Conservation (phyloP, 2,329 filamentous ascomycete genomes). For the Allantophomopsis lycopodina region DNA sequence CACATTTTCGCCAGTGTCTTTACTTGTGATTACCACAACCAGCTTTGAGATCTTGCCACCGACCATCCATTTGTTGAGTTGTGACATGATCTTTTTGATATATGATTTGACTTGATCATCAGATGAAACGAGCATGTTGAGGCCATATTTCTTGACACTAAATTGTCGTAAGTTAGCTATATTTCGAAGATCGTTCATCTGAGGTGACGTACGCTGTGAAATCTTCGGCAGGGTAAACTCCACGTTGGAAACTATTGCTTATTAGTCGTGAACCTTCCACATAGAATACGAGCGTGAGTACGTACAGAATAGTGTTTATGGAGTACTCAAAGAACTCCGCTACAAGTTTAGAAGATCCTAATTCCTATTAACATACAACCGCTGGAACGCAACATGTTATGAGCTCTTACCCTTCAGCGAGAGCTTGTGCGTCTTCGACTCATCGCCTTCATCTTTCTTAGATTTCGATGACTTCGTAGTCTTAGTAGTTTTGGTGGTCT, state of each 20-base stretch:
- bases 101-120: slow-evolving; percentile 98
- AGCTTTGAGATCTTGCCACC: slow-evolving; percentile 95
- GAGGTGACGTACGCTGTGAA: slow-evolving; percentile 62
- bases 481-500: neutral
- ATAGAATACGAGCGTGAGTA: slow-evolving; percentile 2
- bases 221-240: slow-evolving; percentile 85
- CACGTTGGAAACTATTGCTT: slow-evolving; percentile 61
- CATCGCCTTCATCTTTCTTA: slow-evolving; percentile 26
- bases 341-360: slow-evolving; percentile 69
- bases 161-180: slow-evolving; percentile 7
- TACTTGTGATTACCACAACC: slow-evolving; percentile 91
- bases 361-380: slow-evolving; percentile 14
- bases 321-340: slow-evolving; percentile 99
- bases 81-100: slow-evolving; percentile 98
- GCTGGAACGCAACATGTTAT: slow-evolving; percentile 19
- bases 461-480: neutral
- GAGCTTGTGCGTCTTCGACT: slow-evolving; percentile 89
- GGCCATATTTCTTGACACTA: slow-evolving; percentile 94
- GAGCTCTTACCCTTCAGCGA: slow-evolving; percentile 60
- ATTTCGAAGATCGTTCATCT: neutral
- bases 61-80: slow-evolving; percentile 96
- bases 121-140: slow-evolving; percentile 70
- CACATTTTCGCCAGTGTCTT: slow-evolving; percentile 91
- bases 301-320: slow-evolving; percentile 88
- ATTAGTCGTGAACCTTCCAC: slow-evolving; percentile 1